Conservation (phyloP, 2,329 filamentous ascomycete genomes). For the Colletotrichum sp. region DNA sequence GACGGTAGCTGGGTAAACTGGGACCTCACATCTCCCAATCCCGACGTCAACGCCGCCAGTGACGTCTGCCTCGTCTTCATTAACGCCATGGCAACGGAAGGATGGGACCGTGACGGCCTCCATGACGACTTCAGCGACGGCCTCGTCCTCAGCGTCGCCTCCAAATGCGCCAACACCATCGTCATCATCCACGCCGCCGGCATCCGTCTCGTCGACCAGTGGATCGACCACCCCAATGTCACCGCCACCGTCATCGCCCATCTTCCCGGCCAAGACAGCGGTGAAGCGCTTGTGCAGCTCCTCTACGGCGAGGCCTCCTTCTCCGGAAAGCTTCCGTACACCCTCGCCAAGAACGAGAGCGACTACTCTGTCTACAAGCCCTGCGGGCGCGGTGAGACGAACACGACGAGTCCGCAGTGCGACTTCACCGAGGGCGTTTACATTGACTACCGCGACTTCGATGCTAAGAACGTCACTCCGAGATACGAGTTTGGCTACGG, state of each 20-base stretch:
- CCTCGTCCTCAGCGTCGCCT: slow-evolving; percentile 61
- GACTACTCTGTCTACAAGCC: slow-evolving; percentile 49
- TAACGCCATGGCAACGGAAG: slow-evolving; percentile 75
- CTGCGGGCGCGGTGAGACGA: slow-evolving; percentile 27
- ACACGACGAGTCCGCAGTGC: slow-evolving; percentile 42
- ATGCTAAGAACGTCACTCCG: slow-evolving; percentile 50
- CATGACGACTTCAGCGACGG: slow-evolving; percentile 70
- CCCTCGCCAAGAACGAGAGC: slow-evolving; percentile 58
- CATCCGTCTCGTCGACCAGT: slow-evolving; percentile 63
- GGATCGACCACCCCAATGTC: slow-evolving; percentile 67
- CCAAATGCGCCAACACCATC: slow-evolving; percentile 64
- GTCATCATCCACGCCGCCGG: slow-evolving; percentile 70
- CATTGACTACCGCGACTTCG: slow-evolving; percentile 61
- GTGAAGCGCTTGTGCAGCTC: slow-evolving; percentile 57
- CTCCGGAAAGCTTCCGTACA: slow-evolving; percentile 66
- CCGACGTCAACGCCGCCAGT: slow-evolving; percentile 49
- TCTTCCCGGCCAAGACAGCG: slow-evolving; percentile 68
- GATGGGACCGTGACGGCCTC: slow-evolving; percentile 65
- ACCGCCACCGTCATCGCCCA: slow-evolving; percentile 70
- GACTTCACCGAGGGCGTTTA: slow-evolving; percentile 57
- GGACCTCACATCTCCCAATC: slow-evolving; percentile 57
- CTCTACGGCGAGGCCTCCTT: slow-evolving; percentile 62
- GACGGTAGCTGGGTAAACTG: slow-evolving; percentile 65
- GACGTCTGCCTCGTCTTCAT: slow-evolving; percentile 73
- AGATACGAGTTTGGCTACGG: slow-evolving; percentile 63